phyloP scores from a whole-genome alignment of 73 alveolate genomes.

The Paramecium pentaurelia region DNA sequence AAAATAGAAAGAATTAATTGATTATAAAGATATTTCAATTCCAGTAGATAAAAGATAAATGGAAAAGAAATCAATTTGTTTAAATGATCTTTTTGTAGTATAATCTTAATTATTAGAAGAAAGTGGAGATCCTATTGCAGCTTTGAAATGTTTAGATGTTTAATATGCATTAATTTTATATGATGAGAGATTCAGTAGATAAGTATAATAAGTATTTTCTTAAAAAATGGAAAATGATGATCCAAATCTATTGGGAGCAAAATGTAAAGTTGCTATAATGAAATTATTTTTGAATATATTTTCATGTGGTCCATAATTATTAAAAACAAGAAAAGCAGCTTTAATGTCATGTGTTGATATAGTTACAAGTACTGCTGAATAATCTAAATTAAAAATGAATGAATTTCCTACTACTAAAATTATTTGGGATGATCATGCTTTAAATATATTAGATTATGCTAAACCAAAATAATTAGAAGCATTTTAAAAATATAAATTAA shows the following conservation, averaged over 20 bases:
- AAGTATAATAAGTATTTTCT: not conserved
- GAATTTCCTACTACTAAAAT: not conserved
- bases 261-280: not conserved
- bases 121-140: conserved; percentile 41
- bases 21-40: not conserved
- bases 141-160: conserved; percentile 38
- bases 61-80: not conserved
- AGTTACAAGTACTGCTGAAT: not conserved
- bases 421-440: not conserved
- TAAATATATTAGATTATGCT: not conserved
- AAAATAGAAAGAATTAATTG: not conserved
- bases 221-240: not conserved
- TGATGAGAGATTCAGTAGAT: not conserved
- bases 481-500: conserved; percentile 21
- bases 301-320: not conserved
- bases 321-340: not conserved
- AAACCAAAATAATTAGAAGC: conserved; percentile 30
- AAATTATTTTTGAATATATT: not conserved
- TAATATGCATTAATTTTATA: conserved; percentile 2
- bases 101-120: conserved; percentile 23
- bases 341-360: not conserved
- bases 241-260: not conserved
- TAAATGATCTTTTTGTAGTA: conserved; percentile 1
- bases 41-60: not conserved
- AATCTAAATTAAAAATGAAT: not conserved